Percentiles rank a stretch among this genome's conserved stretches.
These are phyloP conservation scores for Pelargonium cotyledonis DNA, from an alignment of 441 rosid species.

Conservation along the genomic window DNA sequence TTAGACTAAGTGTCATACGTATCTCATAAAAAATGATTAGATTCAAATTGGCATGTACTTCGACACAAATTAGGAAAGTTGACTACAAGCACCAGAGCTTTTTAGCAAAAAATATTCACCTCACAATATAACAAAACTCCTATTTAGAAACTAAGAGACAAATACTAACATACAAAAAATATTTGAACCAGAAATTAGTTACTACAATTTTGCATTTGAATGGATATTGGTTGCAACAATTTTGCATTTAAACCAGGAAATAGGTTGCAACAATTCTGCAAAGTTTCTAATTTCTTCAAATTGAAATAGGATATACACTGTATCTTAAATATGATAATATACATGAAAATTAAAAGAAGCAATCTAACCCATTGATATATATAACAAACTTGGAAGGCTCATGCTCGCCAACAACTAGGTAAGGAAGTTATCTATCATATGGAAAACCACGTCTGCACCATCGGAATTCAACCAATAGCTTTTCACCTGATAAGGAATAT, in stretches of 20 bases:
- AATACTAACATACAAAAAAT: neutral
- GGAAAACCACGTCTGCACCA: constrained; percentile 83
- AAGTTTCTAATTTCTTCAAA: constrained; percentile 8
- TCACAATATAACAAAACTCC: neutral
- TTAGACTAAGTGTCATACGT: neutral
- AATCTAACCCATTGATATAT: constrained; percentile 1
- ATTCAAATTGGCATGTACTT: too few relatives aligned
- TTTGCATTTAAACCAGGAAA: constrained; percentile 5
- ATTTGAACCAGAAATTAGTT: neutral
- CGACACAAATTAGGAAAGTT: too few relatives aligned
- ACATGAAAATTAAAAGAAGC: constrained; percentile 11
- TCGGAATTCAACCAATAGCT: constrained; percentile 82
- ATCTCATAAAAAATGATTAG: neutral
- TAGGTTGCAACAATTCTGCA: constrained; percentile 9
- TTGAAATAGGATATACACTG: constrained; percentile 17
- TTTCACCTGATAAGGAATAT: constrained; percentile 53
- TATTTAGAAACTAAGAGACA: neutral
- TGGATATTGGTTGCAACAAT: neutral
- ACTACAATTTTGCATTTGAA: neutral
- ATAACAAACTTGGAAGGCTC: constrained; percentile 10
- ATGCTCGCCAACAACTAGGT: constrained; percentile 33
- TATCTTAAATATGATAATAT: constrained; percentile 17
- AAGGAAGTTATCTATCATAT: constrained; percentile 82
- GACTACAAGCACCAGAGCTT: too few relatives aligned
- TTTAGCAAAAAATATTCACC: neutral